Conservation (phyloP, 345 rosid genomes). For the Schrenkiella parvula region DNA sequence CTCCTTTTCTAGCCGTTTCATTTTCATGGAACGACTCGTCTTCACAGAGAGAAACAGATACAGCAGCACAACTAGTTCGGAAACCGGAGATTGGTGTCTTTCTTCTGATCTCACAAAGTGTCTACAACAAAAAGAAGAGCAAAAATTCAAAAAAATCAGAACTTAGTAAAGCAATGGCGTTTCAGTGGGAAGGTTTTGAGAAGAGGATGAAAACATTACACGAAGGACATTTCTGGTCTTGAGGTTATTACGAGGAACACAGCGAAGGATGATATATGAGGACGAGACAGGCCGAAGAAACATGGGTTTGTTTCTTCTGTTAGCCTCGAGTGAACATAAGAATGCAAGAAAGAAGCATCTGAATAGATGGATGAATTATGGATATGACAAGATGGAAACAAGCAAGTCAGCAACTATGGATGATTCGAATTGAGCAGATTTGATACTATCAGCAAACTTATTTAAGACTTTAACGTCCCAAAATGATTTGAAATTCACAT, state of each 20-base stretch:
- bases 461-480: too few relatives aligned
- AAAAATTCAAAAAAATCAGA: neutral
- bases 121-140: slow-evolving; percentile 25
- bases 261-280: slow-evolving; percentile 25
- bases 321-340: neutral
- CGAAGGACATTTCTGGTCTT: slow-evolving; percentile 9
- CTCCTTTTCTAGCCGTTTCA: slow-evolving; percentile 28
- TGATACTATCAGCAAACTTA: too few relatives aligned
- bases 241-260: slow-evolving; percentile 35
- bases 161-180: neutral
- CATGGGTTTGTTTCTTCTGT: slow-evolving; percentile 30
- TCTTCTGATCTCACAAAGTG: slow-evolving; percentile 30
- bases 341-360: neutral
- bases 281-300: slow-evolving; percentile 34
- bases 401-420: neutral
- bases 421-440: neutral
- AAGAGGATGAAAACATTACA: slow-evolving; percentile 26
- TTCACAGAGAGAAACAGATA: slow-evolving; percentile 29
- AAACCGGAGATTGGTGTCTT: slow-evolving; percentile 25
- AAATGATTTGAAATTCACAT: too few relatives aligned
- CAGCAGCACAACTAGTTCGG: slow-evolving; percentile 24
- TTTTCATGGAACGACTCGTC: slow-evolving; percentile 29
- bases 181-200: neutral
- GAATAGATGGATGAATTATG: neutral
- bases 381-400: neutral